Percentiles rank a stretch among this genome's conserved stretches.
Evolutionary conservation across 768 basidiomycete genomes (phyloP).

Genomic region (Macrolepiota fuliginosa): DNA sequence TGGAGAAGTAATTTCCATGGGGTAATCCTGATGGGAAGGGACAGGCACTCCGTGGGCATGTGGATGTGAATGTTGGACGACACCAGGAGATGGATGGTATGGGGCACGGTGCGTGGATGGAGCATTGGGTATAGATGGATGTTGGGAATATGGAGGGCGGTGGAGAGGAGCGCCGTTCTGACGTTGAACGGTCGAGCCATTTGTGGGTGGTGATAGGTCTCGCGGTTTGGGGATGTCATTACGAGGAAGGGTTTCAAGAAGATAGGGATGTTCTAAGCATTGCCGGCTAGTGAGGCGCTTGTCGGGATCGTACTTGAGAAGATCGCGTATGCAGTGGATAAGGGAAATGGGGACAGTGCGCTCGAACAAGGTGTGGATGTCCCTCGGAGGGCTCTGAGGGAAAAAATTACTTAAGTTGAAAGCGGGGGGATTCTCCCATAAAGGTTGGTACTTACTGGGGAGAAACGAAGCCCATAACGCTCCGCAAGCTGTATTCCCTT

Average conservation of each 20-base stretch:
- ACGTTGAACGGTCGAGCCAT: constrained; percentile 30
- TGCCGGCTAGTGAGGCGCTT: constrained; percentile 81
- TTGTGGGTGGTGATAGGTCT: constrained; percentile 31
- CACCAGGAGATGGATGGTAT: constrained; percentile 39
- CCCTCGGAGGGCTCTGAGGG: constrained; percentile 58
- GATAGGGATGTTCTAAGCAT: constrained; percentile 88
- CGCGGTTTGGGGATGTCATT: constrained; percentile 56
- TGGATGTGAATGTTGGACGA: constrained; percentile 19
- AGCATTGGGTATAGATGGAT: constrained; percentile 47
- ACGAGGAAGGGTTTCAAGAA: constrained; percentile 71
- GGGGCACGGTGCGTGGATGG: constrained; percentile 33
- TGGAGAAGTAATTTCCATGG: constrained; percentile 59
- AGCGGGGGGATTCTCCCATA: constrained; percentile 2
- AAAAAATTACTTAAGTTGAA: constrained; percentile 15
- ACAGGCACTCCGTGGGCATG: constrained; percentile 23
- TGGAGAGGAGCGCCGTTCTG: constrained; percentile 15
- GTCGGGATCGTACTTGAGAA: constrained; percentile 90
- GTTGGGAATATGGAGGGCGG: constrained; percentile 36
- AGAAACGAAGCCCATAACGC: constrained; percentile 83
- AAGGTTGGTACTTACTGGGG: constrained; percentile 59
- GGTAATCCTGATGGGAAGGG: constrained; percentile 40
- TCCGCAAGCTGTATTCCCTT: constrained; percentile 86
- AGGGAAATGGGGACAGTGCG: constrained; percentile 74
- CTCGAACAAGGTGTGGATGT: constrained; percentile 75
- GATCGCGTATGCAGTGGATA: constrained; percentile 87